A percentile compares a stretch with the other conserved stretches of the same genome.
Conservation (phyloP, 2,329 filamentous ascomycete species). For the Falciphora oryzae region DNA sequence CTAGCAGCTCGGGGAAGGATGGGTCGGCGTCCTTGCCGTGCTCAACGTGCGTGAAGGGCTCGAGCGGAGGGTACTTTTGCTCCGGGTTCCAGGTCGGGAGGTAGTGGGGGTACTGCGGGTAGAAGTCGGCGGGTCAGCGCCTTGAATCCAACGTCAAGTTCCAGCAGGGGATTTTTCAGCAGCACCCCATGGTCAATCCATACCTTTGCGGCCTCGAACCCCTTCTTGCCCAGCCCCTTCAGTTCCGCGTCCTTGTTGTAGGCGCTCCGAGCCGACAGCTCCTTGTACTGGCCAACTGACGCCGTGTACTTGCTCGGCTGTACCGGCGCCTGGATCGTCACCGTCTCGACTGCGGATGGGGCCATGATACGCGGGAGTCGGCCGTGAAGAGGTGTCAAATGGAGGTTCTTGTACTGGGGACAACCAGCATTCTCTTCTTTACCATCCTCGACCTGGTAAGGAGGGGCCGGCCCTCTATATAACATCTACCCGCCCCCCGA, state of each 20-base stretch:
- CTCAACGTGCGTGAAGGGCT: slow-evolving; percentile 61
- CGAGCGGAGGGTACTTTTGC: slow-evolving; percentile 52
- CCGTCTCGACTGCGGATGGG: slow-evolving; percentile 9
- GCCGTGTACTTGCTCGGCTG: background rate
- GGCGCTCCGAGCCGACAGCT: background rate
- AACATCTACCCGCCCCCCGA: background rate
- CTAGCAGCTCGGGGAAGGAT: slow-evolving; percentile 55
- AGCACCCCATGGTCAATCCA: background rate
- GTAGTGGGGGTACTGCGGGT: slow-evolving; percentile 52
- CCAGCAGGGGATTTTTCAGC: too few species aligned
- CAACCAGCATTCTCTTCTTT: too few species aligned
- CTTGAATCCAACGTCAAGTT: too few species aligned
- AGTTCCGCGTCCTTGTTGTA: slow-evolving; percentile 10
- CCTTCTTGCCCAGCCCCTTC: slow-evolving; percentile 6
- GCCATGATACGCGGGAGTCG: background rate
- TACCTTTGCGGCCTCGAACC: slow-evolving; percentile 7
- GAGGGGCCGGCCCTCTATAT: background rate
- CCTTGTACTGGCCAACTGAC: slow-evolving; percentile 3
- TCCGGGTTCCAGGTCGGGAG: slow-evolving; percentile 57
- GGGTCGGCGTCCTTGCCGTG: slow-evolving; percentile 64
- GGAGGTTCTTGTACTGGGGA: too few species aligned
- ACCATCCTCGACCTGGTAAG: background rate
- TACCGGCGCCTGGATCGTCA: background rate
- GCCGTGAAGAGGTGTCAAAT: too few species aligned
- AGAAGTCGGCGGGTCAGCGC: too few species aligned